phyloP scores from a whole-genome alignment of 1,284 basidiomycete genomes.

The Cutaneotrichosporon sp. region DNA sequence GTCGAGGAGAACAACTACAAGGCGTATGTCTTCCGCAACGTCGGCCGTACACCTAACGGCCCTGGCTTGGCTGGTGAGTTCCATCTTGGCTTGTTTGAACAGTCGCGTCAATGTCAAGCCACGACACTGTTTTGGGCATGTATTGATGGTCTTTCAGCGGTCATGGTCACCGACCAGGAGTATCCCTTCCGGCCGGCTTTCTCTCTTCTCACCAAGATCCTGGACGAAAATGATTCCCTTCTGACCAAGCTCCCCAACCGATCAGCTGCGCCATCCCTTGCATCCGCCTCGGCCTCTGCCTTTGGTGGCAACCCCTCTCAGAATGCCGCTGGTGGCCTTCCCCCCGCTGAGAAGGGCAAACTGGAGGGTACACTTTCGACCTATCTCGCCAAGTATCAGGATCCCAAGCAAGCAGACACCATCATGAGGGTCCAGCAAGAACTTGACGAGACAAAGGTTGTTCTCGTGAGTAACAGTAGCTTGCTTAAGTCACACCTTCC shows the following conservation, averaged over 20 bases:
- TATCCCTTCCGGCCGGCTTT: constrained; percentile 97
- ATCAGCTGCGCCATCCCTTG: constrained; percentile 38
- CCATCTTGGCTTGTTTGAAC: no score
- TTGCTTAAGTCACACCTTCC: background rate
- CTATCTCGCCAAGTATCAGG: constrained; percentile 92
- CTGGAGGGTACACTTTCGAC: constrained; percentile 58
- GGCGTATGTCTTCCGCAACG: constrained; percentile 74
- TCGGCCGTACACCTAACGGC: constrained; percentile 34
- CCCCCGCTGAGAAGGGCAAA: constrained; percentile 49
- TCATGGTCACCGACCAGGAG: constrained; percentile 90
- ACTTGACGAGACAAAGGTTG: constrained; percentile 98
- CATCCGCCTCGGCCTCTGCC: constrained; percentile 38
- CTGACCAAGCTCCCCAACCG: constrained; percentile 54
- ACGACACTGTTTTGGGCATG: no score
- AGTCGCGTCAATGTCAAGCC: no score
- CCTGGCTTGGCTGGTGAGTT: constrained; percentile 61
- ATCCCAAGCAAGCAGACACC: constrained; percentile 94
- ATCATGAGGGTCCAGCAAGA: constrained; percentile 99
- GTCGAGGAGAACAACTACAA: constrained; percentile 93
- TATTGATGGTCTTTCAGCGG: constrained; percentile 53
- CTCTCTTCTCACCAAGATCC: constrained; percentile 85
- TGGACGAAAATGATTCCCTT: constrained; percentile 82
- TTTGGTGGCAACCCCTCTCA: constrained; percentile 46
- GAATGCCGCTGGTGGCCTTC: constrained; percentile 42
- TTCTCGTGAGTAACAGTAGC: constrained; percentile 61